phyloP scores from a whole-genome alignment of 2,329 filamentous ascomycete species.

The Pseudogymnoascus sp. region DNA sequence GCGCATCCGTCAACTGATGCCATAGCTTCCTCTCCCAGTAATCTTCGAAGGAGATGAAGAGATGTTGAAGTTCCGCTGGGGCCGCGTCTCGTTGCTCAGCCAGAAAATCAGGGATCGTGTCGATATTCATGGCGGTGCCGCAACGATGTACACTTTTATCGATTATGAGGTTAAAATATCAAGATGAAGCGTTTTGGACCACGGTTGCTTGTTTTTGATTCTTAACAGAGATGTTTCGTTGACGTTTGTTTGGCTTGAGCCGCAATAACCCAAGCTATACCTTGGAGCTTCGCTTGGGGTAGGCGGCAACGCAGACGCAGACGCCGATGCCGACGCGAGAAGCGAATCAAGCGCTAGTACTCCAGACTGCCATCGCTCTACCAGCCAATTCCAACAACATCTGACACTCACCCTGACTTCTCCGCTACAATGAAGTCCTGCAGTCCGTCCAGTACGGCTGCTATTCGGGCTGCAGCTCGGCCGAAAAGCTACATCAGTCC shows the following conservation, averaged over 20 bases:
- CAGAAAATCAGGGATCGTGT: constrained; percentile 87
- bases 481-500: constrained; percentile 38
- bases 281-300: constrained; percentile 10
- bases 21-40: constrained; percentile 98
- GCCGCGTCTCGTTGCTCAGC: constrained; percentile 81
- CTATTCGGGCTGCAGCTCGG: constrained; percentile 50
- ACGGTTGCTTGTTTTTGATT: not conserved
- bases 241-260: constrained; percentile 6
- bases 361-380: not conserved
- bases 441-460: constrained; percentile 43
- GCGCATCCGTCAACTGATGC: constrained; percentile 91
- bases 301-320: constrained; percentile 2
- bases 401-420: constrained; percentile 9
- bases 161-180: not conserved
- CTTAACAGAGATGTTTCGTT: not conserved
- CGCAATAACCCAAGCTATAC: constrained; percentile 5
- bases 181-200: not conserved
- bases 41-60: constrained; percentile 89
- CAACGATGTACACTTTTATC: constrained; percentile 1
- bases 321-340: constrained; percentile 5
- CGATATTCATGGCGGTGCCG: constrained; percentile 63
- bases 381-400: constrained; percentile 4
- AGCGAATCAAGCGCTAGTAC: constrained; percentile 9
- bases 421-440: constrained; percentile 31
- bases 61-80: constrained; percentile 78